phyloP scores from a whole-genome alignment of 2,329 filamentous ascomycete species.

The Immersiporthe knoxdaviesiana region DNA sequence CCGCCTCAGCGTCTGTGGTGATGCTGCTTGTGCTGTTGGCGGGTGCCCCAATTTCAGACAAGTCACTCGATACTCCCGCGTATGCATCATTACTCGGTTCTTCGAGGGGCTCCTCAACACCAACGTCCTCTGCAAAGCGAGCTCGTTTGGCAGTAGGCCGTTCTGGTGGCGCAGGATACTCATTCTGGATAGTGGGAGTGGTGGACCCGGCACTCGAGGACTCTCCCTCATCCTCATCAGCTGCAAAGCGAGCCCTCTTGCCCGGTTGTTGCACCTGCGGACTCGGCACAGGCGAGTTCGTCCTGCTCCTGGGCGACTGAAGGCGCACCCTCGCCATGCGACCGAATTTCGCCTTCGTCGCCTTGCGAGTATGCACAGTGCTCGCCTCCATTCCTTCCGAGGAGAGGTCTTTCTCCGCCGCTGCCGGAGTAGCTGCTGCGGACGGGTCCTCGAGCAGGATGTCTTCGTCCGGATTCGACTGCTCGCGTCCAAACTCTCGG shows the following conservation, averaged over 20 bases:
- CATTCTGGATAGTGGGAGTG: background rate
- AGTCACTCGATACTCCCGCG: background rate
- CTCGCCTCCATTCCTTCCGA: background rate
- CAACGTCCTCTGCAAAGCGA: constrained; percentile 11
- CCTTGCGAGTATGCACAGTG: background rate
- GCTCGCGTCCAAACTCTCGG: constrained; percentile 48
- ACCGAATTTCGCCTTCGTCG: background rate
- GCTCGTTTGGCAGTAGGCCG: constrained; percentile 13
- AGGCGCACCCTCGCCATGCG: background rate
- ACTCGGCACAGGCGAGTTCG: background rate
- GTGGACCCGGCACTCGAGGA: background rate
- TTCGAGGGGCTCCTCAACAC: background rate
- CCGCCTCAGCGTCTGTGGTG: background rate
- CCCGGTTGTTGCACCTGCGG: background rate
- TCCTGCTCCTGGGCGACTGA: background rate
- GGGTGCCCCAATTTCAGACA: background rate
- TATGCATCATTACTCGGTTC: background rate
- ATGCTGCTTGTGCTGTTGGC: background rate
- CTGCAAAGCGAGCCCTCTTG: constrained; percentile 19
- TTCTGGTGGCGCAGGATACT: background rate
- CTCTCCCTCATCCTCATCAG: background rate
- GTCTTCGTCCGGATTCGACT: constrained; percentile 50
- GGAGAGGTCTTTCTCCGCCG: background rate
- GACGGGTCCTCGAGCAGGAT: constrained; percentile 40
- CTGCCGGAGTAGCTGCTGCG: background rate